phyloP scores from a whole-genome alignment of 805 yeast genomes.

The Yarrowia osloensis region DNA sequence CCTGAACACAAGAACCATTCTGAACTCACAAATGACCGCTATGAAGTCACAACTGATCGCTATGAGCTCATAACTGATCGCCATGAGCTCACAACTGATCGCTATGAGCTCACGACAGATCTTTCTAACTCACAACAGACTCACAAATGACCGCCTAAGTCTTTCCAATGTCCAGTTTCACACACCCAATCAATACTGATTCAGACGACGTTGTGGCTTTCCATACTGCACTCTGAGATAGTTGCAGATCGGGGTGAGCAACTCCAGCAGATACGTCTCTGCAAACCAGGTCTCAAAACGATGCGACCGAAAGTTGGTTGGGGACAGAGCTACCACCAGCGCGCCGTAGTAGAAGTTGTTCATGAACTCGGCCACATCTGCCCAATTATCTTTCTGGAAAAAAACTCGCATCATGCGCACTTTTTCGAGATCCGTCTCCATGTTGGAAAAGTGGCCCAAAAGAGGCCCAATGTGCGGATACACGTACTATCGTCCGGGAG shows the following conservation, averaged over 20 bases:
- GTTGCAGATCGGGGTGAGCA: conserved; percentile 12
- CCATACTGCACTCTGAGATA: conserved; percentile 7
- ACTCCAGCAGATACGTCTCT: conserved; percentile 14
- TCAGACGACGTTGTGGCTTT: neutral
- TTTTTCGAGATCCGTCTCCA: conserved; percentile 11
- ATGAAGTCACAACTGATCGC: too few species aligned
- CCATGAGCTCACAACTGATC: too few species aligned
- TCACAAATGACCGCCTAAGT: too few species aligned
- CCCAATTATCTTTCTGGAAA: conserved; percentile 18
- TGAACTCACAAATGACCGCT: too few species aligned
- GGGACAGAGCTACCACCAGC: conserved; percentile 12
- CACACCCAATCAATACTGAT: neutral
- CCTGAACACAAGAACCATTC: too few species aligned
- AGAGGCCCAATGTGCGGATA: conserved; percentile 12
- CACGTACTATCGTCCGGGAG: too few species aligned
- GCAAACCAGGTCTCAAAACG: conserved; percentile 19
- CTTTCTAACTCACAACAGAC: too few species aligned
- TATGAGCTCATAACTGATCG: too few species aligned
- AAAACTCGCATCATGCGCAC: neutral
- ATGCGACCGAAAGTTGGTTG: neutral
- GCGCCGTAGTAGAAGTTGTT: conserved; percentile 20
- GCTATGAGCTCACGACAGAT: too few species aligned
- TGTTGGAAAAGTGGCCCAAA: conserved; percentile 5
- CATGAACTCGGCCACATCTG: conserved; percentile 13
- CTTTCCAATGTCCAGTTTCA: too few species aligned